A percentile compares a stretch with the other conserved stretches of the same genome.
Evolutionary conservation across 176 grass and related monocot genomes (phyloP).

Genomic region (Puya raimondii): DNA sequence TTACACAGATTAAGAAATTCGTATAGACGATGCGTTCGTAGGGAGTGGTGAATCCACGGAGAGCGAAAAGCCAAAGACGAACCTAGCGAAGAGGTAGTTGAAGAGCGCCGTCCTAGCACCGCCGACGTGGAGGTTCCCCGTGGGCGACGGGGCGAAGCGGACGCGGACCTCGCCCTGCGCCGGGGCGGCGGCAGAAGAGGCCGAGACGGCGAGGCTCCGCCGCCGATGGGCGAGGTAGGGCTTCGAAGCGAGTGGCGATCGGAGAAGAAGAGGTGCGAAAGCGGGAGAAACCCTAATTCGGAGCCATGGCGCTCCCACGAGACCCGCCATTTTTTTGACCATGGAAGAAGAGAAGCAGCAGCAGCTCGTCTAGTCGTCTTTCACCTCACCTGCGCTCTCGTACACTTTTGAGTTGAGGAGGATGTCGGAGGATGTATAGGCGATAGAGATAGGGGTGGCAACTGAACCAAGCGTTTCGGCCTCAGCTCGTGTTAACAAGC

Average conservation of each 20-base stretch:
- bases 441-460: too few relatives aligned
- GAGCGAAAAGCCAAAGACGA: neutral
- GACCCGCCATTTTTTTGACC: constrained; percentile 31
- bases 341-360: neutral
- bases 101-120: constrained; percentile 84
- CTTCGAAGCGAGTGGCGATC: constrained; percentile 12
- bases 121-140: constrained; percentile 81
- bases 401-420: too few relatives aligned
- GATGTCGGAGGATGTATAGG: too few relatives aligned
- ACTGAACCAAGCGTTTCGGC: too few relatives aligned
- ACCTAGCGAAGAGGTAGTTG: constrained; percentile 94
- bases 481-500: too few relatives aligned
- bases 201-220: constrained; percentile 36
- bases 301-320: constrained; percentile 27
- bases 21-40: too few relatives aligned
- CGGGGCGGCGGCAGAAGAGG: neutral
- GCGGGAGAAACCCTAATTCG: constrained; percentile 44
- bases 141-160: constrained; percentile 84
- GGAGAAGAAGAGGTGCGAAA: neutral
- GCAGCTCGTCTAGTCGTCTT: too few relatives aligned
- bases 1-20: too few relatives aligned
- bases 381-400: too few relatives aligned
- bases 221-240: constrained; percentile 19
- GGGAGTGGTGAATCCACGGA: neutral
- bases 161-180: constrained; percentile 53